A percentile compares a stretch with the other conserved stretches of the same genome.
Evolutionary conservation across 345 rosid species (phyloP).

Genomic region (Pelargonium nanum): DNA sequence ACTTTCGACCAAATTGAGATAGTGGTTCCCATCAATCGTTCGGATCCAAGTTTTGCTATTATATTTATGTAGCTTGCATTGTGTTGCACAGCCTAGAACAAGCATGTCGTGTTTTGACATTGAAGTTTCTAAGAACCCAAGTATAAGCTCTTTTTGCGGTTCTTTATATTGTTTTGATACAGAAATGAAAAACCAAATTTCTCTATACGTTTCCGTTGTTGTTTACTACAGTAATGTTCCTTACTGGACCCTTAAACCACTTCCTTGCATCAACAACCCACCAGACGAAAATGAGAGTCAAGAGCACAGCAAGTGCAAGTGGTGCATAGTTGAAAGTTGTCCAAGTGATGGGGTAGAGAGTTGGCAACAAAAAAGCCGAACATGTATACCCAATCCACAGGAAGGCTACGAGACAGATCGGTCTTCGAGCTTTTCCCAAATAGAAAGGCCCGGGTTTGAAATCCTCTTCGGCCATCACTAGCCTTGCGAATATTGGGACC

Average conservation of each 20-base stretch:
- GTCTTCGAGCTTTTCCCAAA: conserved; percentile 16
- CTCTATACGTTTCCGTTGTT: too few relatives aligned
- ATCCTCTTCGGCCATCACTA: conserved; percentile 12
- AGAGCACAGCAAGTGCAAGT: conserved; percentile 1
- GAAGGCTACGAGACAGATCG: conserved; percentile 18
- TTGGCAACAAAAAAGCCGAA: conserved; percentile 14
- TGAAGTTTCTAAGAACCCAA: too few relatives aligned
- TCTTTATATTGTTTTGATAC: too few relatives aligned
- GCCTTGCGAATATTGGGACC: conserved; percentile 15
- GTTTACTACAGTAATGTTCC: conserved; percentile 10
- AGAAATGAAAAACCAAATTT: too few relatives aligned
- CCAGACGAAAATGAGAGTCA: conserved; percentile 16
- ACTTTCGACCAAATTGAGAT: too few relatives aligned
- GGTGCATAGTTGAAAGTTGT: conserved; percentile 19
- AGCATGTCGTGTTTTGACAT: too few relatives aligned
- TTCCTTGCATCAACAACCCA: conserved; percentile 20
- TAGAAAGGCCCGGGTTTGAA: conserved; percentile 20
- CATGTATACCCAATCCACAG: conserved; percentile 19
- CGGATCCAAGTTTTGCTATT: too few relatives aligned
- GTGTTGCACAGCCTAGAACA: too few relatives aligned
- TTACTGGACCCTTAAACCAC: conserved; percentile 16
- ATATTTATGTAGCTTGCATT: too few relatives aligned
- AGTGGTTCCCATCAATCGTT: too few relatives aligned
- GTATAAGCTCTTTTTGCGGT: too few relatives aligned
- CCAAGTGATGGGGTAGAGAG: conserved; percentile 13